phyloP scores from a whole-genome alignment of 2,329 filamentous ascomycete species.

The Trichoderma arundinaceum region DNA sequence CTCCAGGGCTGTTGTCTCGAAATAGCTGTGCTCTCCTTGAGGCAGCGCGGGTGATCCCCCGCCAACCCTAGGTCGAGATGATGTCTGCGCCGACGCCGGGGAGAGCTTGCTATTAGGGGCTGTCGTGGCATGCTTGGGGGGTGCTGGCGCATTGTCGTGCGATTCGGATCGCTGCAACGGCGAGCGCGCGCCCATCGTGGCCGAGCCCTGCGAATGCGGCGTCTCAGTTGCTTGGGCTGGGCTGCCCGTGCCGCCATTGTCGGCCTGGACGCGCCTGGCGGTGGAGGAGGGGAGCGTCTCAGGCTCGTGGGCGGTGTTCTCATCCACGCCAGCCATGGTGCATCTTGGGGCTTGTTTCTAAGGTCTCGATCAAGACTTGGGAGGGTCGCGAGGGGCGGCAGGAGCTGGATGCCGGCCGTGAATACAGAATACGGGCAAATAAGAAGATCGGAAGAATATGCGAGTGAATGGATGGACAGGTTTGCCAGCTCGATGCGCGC shows the following conservation, averaged over 20 bases:
- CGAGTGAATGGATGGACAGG: not conserved
- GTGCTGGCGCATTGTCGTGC: constrained; percentile 21
- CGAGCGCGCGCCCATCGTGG: constrained; percentile 16
- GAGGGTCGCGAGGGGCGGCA: not conserved
- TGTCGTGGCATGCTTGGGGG: constrained; percentile 16
- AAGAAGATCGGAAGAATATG: not conserved
- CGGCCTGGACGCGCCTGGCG: constrained; percentile 18
- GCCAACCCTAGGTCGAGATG: constrained; percentile 5
- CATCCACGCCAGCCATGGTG: constrained; percentile 32
- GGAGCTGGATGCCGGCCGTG: not conserved
- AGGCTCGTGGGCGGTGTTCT: constrained; percentile 30
- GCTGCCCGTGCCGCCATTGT: constrained; percentile 10
- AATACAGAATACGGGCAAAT: not conserved
- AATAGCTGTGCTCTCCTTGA: constrained; percentile 48
- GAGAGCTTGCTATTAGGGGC: constrained; percentile 26
- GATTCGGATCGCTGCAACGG: constrained; percentile 17
- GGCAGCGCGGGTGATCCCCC: constrained; percentile 17
- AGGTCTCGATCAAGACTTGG: not conserved
- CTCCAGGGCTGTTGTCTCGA: constrained; percentile 50
- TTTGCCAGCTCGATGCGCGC: constrained; percentile 26
- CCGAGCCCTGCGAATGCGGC: not conserved
- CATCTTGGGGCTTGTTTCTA: constrained; percentile 27
- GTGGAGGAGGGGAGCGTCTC: constrained; percentile 27
- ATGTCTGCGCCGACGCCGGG: constrained; percentile 11
- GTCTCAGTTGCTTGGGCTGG: constrained; percentile 5